Percentiles rank a stretch among this genome's conserved stretches.
Evolutionary conservation across 2,329 filamentous ascomycete species (phyloP).

Genomic region (Aureobasidium sp.): DNA sequence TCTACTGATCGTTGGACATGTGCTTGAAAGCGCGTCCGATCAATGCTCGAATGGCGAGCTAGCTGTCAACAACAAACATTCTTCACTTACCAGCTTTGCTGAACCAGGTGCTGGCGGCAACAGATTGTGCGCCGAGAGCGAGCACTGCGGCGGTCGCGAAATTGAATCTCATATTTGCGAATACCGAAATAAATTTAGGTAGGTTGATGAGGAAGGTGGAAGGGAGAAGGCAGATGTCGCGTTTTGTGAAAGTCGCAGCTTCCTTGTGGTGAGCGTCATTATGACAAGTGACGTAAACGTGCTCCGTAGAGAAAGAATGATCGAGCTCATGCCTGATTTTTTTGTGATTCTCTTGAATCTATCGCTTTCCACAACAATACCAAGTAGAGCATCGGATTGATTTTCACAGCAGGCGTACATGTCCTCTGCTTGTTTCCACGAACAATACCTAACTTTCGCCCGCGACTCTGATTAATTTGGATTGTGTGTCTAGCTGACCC

Average conservation of each 20-base stretch:
- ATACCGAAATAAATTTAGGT: slow-evolving; percentile 2
- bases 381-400: background rate
- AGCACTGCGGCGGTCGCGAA: slow-evolving; percentile 61
- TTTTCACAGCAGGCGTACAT: background rate
- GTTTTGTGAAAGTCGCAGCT: background rate
- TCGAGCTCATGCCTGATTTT: background rate
- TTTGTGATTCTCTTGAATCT: background rate
- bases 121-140: slow-evolving; percentile 61
- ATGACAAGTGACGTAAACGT: background rate
- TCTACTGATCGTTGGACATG: background rate
- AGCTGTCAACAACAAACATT: slow-evolving; percentile 4
- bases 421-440: background rate
- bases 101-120: slow-evolving; percentile 74
- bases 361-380: background rate
- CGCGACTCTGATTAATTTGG: background rate
- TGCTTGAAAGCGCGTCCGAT: background rate
- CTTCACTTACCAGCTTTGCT: slow-evolving; percentile 65
- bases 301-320: background rate
- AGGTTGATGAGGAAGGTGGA: background rate
- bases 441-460: background rate
- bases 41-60: background rate
- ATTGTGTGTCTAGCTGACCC: background rate
- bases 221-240: background rate
- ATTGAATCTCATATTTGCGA: slow-evolving; percentile 62
- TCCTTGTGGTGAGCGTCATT: no score